phyloP scores from a whole-genome alignment of 2,329 filamentous ascomycete genomes.

The Raffaelea deltoideospora region DNA sequence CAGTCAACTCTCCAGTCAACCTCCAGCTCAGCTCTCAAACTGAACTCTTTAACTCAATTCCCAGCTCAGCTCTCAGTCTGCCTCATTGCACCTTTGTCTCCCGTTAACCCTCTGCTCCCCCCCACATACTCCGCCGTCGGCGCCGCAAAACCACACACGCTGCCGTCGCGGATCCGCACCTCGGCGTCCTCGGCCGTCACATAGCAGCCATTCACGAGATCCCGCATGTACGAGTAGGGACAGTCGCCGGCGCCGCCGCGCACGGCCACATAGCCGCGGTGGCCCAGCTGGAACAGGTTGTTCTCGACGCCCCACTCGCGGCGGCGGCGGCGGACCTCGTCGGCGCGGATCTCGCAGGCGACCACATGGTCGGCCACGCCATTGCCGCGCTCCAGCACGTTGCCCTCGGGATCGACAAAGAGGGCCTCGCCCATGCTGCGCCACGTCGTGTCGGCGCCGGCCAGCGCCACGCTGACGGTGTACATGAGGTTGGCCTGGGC shows the following conservation, averaged over 20 bases:
- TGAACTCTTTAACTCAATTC: too few relatives aligned
- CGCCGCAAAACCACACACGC: background rate
- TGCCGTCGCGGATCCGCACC: constrained; percentile 1
- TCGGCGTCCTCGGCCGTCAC: constrained; percentile 1
- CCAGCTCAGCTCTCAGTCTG: too few relatives aligned
- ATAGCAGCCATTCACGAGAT: constrained; percentile 1
- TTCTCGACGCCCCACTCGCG: constrained; percentile 5
- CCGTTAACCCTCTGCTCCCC: too few relatives aligned
- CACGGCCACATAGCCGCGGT: constrained; percentile 3
- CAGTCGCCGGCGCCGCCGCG: constrained; percentile 1
- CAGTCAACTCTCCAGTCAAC: too few relatives aligned
- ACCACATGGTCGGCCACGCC: constrained; percentile 2
- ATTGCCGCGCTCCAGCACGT: constrained; percentile 3
- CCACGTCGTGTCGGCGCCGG: constrained; percentile 2
- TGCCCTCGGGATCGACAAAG: constrained; percentile 3
- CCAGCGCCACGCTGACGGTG: constrained; percentile 4
- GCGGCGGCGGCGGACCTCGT: constrained; percentile 2
- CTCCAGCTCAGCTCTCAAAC: too few relatives aligned
- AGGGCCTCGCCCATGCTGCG: constrained; percentile 5
- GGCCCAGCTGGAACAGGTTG: constrained; percentile 4
- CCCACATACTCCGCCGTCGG: background rate
- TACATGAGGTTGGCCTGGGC: constrained; percentile 3
- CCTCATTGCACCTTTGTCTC: too few relatives aligned
- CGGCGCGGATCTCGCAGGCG: constrained; percentile 1
- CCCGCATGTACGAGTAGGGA: constrained; percentile 3